Base-by-base conservation (phyloP, 352 stramenopile species). In the Phytophthora pluvialis region DNA sequence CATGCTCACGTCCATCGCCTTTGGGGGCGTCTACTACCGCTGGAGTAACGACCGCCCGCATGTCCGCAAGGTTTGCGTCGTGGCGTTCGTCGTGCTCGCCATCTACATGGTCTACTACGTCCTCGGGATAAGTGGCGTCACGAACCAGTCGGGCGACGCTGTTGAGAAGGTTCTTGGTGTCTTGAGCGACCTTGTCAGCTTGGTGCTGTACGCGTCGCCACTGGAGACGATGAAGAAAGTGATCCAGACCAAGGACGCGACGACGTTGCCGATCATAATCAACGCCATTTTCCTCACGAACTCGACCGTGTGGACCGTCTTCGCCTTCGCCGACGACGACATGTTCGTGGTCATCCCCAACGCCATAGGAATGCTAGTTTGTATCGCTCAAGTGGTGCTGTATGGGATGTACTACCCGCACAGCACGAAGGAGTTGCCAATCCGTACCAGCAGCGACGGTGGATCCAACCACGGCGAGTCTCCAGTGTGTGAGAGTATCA, bases 31-130 rank as follows among this genome's bases (percentile, higher is more conserved):
- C 29, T 84, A 80, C 56, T 77, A 72, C 46, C 63, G 54, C n/a
- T 78, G 73, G 46, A 78, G 71, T 21, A 65, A 48, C 11, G 63
- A 73, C 15, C 73, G 67, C 21, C 18, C 38, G 6, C 49, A 62
- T 18, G 62, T 81, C 5, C 40, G 77, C 47, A 74, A 78, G 40
- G 53, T 67, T 10, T 64, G 28, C 21, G 28, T 6, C 16, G 32
- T 59, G 4, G 95, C 94, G 36, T 99, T 97, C 95, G 98, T 99
- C 33, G 96, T 43, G 3, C 12, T 73, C 4, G 57, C 32, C 2
- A 4, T 62, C 6, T 50, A 61, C 39, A 55, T 59, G 0, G 11
- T 64, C 4, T 80, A 76, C 58, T 50, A 62, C 25, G 60, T 56
- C 9, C 35, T 79, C 8, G 67, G 53, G 11, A 61, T 42, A n/a